These are phyloP conservation scores for Hura crepitans DNA, from an alignment of 441 rosid genomes.

Conservation along the genomic window DNA sequence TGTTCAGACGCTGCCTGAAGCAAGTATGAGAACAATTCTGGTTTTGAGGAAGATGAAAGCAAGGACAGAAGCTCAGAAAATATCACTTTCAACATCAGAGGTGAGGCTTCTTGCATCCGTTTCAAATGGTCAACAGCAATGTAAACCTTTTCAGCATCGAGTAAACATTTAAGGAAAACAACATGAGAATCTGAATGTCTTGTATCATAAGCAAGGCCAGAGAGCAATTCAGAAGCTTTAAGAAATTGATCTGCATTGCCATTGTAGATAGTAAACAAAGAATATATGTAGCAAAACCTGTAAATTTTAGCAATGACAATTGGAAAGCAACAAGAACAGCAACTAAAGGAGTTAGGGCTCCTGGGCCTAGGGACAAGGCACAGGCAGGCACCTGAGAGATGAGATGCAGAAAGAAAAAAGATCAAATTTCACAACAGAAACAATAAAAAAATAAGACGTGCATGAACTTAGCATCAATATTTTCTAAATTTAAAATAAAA, in stretches of 20 bases:
- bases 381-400: neutral
- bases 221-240: constrained; percentile 51
- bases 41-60: constrained; percentile 43
- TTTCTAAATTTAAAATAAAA: neutral
- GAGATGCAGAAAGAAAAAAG: neutral
- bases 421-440: neutral
- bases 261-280: constrained; percentile 6
- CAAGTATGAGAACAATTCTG: constrained; percentile 43
- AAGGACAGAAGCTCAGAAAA: constrained; percentile 41
- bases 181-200: constrained; percentile 51
- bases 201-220: constrained; percentile 33
- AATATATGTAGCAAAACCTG: constrained; percentile 4
- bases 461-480: neutral
- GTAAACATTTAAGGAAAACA: constrained; percentile 51
- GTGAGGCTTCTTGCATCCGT: constrained; percentile 43
- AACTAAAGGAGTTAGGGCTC: too few species aligned
- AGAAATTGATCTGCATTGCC: constrained; percentile 50
- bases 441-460: neutral
- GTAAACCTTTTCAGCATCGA: constrained; percentile 48
- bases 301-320: neutral
- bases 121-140: constrained; percentile 51
- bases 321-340: neutral
- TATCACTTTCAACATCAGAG: constrained; percentile 39
- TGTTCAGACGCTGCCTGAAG: constrained; percentile 38
- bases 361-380: too few species aligned